Percentiles rank a stretch among this genome's conserved stretches.
Evolutionary conservation across 1,284 basidiomycete genomes (phyloP).

Genomic region (Cryptococcus amylolentus): DNA sequence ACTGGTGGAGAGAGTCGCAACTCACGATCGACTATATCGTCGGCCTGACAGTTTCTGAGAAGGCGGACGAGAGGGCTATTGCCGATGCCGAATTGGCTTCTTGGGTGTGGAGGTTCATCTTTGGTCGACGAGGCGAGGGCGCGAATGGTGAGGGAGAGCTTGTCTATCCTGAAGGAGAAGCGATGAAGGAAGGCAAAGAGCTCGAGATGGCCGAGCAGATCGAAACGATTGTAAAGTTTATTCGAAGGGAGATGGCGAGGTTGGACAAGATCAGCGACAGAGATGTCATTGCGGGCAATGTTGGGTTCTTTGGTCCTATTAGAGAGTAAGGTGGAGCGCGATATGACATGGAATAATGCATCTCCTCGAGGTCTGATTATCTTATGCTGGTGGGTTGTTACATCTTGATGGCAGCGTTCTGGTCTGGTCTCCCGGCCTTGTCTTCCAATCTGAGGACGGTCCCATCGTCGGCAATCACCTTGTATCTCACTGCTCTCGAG

Average conservation of each 20-base stretch:
- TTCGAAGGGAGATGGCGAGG: constrained; percentile 70
- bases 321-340: constrained; percentile 12
- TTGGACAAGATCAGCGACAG: constrained; percentile 70
- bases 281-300: constrained; percentile 57
- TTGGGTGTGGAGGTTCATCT: constrained; percentile 88
- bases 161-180: constrained; percentile 21
- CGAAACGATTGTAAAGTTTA: constrained; percentile 68
- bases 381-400: background rate
- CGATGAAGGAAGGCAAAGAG: constrained; percentile 52
- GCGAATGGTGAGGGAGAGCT: constrained; percentile 11
- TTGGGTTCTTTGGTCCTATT: constrained; percentile 46
- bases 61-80: constrained; percentile 16
- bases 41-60: constrained; percentile 26
- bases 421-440: background rate
- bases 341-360: background rate
- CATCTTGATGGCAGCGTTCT: background rate
- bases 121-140: constrained; percentile 48
- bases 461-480: constrained; percentile 46
- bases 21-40: constrained; percentile 72
- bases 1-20: constrained; percentile 85
- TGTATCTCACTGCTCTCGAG: constrained; percentile 43
- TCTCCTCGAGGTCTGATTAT: background rate
- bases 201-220: constrained; percentile 73
- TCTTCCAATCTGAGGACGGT: constrained; percentile 42
- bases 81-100: constrained; percentile 74